phyloP scores from a whole-genome alignment of 192 early-diverging fungal genomes.

The Cetraspora pellucida region DNA sequence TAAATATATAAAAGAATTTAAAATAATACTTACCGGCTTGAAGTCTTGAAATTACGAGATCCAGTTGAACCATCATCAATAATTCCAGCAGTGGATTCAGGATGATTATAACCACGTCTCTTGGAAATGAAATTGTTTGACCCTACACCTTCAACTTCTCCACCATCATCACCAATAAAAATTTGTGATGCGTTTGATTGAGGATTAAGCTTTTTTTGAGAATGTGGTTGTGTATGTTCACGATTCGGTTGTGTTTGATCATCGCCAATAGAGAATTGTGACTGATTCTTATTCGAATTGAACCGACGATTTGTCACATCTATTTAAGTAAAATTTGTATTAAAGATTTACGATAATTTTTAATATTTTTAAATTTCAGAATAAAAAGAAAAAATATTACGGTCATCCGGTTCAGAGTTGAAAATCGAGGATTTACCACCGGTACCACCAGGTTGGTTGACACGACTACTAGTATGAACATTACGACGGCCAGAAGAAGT shows the following conservation, averaged over 20 bases:
- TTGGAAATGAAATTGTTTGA: too few species aligned
- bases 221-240: background rate
- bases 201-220: background rate
- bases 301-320: background rate
- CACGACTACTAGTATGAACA: conserved; percentile 31
- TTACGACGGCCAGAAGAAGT: background rate
- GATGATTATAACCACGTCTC: too few species aligned
- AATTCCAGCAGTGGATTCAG: too few species aligned
- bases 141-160: background rate
- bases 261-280: conserved; percentile 29
- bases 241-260: background rate
- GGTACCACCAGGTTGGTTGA: conserved; percentile 34
- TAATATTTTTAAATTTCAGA: background rate
- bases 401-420: background rate
- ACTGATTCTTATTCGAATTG: conserved; percentile 27
- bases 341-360: background rate
- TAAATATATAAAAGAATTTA: too few species aligned
- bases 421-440: conserved; percentile 33
- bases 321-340: background rate
- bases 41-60: too few species aligned
- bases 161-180: background rate
- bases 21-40: too few species aligned
- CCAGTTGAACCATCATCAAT: too few species aligned
- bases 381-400: background rate
- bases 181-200: background rate